These are phyloP conservation scores for Calocybe gangraenosa DNA, from an alignment of 768 basidiomycete species.

Conservation along the genomic window DNA sequence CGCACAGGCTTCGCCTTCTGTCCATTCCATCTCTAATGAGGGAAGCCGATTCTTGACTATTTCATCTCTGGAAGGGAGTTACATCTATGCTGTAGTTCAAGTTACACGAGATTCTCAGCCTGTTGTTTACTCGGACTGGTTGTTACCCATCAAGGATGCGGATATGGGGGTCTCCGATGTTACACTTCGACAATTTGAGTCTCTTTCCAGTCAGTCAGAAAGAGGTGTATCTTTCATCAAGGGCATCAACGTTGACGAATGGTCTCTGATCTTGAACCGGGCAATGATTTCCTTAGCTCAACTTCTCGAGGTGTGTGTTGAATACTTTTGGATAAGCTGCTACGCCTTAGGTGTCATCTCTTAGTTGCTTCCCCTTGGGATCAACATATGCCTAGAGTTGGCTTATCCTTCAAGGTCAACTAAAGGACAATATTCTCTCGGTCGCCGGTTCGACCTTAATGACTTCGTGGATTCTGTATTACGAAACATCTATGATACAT, in stretches of 20 bases:
- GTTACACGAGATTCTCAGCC: constrained; percentile 91
- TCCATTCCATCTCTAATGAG: constrained; percentile 44
- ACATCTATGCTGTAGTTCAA: constrained; percentile 83
- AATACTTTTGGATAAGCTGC: not conserved
- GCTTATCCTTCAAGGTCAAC: constrained; percentile 64
- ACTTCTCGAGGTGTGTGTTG: constrained; percentile 58
- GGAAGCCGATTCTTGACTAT: constrained; percentile 66
- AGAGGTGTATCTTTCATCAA: constrained; percentile 32
- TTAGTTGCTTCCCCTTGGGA: constrained; percentile 52
- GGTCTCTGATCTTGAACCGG: constrained; percentile 40
- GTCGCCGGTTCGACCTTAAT: constrained; percentile 69
- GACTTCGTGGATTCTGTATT: constrained; percentile 81
- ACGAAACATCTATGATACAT: constrained; percentile 72
- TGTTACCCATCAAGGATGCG: constrained; percentile 66
- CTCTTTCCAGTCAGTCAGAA: constrained; percentile 51
- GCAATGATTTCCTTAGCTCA: constrained; percentile 71
- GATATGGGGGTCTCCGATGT: constrained; percentile 84
- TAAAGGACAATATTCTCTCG: constrained; percentile 36
- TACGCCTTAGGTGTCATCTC: constrained; percentile 8
- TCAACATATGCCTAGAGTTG: constrained; percentile 83
- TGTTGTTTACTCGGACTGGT: constrained; percentile 75
- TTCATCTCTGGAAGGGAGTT: constrained; percentile 87
- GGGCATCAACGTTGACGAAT: constrained; percentile 31
- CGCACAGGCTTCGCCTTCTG: constrained; percentile 69
- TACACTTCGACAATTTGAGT: constrained; percentile 74